phyloP scores from a whole-genome alignment of 1,284 basidiomycete species.

The Heterobasidion occidentale region DNA sequence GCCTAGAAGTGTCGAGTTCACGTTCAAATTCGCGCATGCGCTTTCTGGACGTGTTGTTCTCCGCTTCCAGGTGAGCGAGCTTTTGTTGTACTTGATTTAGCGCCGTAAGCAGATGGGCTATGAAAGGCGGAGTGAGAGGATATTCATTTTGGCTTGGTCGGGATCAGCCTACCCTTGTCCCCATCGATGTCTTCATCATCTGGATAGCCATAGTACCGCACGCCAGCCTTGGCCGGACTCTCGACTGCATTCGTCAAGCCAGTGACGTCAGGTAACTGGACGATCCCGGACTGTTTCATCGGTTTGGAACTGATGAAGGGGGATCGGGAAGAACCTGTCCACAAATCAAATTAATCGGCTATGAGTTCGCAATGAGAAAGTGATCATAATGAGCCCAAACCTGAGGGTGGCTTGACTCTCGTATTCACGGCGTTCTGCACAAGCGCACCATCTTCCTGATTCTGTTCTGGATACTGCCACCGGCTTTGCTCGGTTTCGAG shows the following conservation, averaged over 20 bases:
- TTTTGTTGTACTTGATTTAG: constrained; percentile 59
- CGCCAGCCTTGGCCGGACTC: constrained; percentile 50
- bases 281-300: constrained; percentile 4
- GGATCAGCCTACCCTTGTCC: constrained; percentile 40
- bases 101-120: constrained; percentile 53
- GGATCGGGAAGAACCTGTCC: not conserved
- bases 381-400: not conserved
- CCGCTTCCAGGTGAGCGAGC: constrained; percentile 64
- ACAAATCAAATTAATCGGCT: not conserved
- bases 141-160: not conserved
- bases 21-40: constrained; percentile 76
- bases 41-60: constrained; percentile 71
- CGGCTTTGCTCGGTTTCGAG: constrained; percentile 35
- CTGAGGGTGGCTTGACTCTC: not conserved
- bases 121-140: constrained; percentile 2
- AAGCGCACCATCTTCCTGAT: not conserved
- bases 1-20: constrained; percentile 72
- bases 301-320: constrained; percentile 3
- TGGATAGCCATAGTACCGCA: constrained; percentile 43
- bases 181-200: constrained; percentile 40
- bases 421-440: constrained; percentile 14
- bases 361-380: too few species aligned
- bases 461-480: constrained; percentile 8
- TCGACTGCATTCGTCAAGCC: constrained; percentile 69
- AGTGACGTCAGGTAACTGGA: constrained; percentile 71